Evolutionary conservation across 140 eudicot genomes (phyloP).

Genomic region (Stevia rebaudiana): DNA sequence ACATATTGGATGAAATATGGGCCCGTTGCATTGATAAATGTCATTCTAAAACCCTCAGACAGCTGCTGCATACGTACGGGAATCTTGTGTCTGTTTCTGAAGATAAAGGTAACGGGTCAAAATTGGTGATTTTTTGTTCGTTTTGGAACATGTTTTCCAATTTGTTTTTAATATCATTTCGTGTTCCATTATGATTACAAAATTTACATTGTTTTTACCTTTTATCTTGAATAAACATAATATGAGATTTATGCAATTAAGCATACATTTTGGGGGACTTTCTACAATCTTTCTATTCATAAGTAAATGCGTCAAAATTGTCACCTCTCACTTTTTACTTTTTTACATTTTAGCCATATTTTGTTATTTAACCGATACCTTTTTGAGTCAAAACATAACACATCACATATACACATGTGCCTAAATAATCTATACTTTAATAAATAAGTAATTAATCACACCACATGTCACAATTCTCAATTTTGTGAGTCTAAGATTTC

Average conservation of each 20-base stretch:
- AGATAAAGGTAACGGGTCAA: conserved; percentile 50
- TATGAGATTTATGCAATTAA: background rate
- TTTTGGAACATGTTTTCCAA: background rate
- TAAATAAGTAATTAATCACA: too few species aligned
- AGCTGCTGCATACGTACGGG: conserved; percentile 64
- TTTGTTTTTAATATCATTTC: background rate
- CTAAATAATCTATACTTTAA: background rate
- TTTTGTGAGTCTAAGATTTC: too few species aligned
- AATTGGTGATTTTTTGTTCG: background rate
- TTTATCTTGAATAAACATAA: background rate
- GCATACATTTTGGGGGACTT: background rate
- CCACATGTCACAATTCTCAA: too few species aligned
- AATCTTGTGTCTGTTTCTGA: conserved; percentile 75
- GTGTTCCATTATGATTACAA: background rate
- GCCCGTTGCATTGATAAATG: conserved; percentile 72
- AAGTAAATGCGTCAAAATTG: background rate
- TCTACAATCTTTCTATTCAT: background rate
- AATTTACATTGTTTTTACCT: background rate
- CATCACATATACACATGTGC: background rate
- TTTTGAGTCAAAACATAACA: background rate
- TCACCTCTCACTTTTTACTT: background rate
- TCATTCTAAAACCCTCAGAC: conserved; percentile 78
- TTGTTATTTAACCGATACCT: background rate
- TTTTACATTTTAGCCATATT: background rate
- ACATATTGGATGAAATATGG: conserved; percentile 70